phyloP scores from a whole-genome alignment of 139 green algal species.

The Trebouxia sp. region DNA sequence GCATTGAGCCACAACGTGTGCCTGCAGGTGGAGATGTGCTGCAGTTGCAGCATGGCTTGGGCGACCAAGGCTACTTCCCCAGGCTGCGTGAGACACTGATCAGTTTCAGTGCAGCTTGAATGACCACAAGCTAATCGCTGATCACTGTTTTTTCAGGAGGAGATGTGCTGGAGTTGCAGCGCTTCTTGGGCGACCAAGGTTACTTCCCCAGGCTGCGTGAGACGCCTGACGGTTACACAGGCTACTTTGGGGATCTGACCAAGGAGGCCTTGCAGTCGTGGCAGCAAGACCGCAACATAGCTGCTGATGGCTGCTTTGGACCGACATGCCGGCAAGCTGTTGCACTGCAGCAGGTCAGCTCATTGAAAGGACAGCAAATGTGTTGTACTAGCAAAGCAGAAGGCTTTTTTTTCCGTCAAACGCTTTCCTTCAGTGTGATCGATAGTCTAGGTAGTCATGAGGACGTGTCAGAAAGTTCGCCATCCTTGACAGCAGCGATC shows the following conservation, averaged over 20 bases:
- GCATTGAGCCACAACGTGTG: too few species aligned
- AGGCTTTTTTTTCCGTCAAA: too few species aligned
- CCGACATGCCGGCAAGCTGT: not conserved
- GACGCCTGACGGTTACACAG: slow-evolving; percentile 16
- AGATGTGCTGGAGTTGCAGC: slow-evolving; percentile 11
- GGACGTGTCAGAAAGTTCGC: too few species aligned
- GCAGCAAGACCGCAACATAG: not conserved
- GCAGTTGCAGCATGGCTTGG: not conserved
- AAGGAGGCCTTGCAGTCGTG: not conserved
- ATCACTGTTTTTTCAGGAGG: not conserved
- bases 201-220: slow-evolving; percentile 8
- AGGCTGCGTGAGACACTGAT: too few species aligned
- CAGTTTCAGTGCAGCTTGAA: not conserved
- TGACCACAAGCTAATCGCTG: not conserved
- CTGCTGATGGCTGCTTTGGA: not conserved
- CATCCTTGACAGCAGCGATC: too few species aligned
- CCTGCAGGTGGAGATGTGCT: not conserved
- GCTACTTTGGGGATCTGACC: slow-evolving; percentile 19
- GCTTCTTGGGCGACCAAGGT: not conserved
- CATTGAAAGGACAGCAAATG: not conserved
- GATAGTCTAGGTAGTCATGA: too few species aligned
- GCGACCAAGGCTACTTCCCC: not conserved
- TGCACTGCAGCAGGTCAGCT: not conserved
- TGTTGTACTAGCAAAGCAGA: not conserved
- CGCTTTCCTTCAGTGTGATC: too few species aligned